Base-by-base conservation (phyloP, 2,329 filamentous ascomycete species). In the Didymella lethalis region DNA sequence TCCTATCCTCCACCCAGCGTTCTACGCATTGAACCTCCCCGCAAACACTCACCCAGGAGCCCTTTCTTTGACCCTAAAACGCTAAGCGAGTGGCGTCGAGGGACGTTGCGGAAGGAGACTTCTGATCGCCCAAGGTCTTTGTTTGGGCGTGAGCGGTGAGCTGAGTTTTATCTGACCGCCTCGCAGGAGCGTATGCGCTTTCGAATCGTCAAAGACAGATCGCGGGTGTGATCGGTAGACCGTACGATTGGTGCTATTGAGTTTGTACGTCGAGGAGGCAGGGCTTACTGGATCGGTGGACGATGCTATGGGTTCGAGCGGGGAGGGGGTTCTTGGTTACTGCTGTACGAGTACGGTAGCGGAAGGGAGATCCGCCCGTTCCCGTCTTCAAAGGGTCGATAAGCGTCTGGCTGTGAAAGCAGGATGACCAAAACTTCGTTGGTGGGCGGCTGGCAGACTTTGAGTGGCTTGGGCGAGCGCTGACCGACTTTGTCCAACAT, bases 41-140 rank as follows among this genome's bases (percentile, higher is more conserved):
- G 12, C 7, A 26, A 14, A 44, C 1, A 2, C 14, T 6, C 25
- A 12, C n/a, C 41, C 23, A 44, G 41, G 14, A 44, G 25, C 28
- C 25, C 12, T 14, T n/a, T 20, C 25, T 44, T 44, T 44, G 14
- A 44, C 12, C 14, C 7, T 25, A 14, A 14, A 14, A 25, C 20
- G 20, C 25, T 25, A 23, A 16, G 10, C 38, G 38, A 18, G 38
- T 20, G 18, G 23, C 25, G 25, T 28, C 23, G 41, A 44, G 41
- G 25, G 25, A 44, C 41, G 41, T 28, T 44, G 41, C 41, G 23
- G 41, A 44, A 28, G 41, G 41, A 44, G 41, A 44, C 28, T 44
- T 44, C 25, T 44, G 23, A n/a, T n/a, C 25, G 14, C 41, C 41
- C 41, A 44, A 7, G 23, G 23, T 16, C 41, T 26, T 44, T 44